Evolutionary conservation across 306 rosid genomes (phyloP), one percentile per base, ranked within the genome.

Genomic region (Fragaria vesca): DNA sequence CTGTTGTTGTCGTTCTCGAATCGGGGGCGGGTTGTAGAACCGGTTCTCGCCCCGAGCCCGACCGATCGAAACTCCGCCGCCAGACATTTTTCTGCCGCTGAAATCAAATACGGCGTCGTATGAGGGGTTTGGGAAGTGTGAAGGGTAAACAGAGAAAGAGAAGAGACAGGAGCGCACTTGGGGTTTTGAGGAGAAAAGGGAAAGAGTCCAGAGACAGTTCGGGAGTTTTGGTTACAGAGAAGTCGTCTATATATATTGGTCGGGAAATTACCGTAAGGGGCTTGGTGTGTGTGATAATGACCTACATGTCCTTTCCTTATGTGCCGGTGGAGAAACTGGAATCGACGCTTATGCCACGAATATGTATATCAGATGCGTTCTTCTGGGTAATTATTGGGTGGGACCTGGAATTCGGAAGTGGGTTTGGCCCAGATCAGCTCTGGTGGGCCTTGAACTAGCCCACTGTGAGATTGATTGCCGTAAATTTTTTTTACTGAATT

Each of bases 21-120:
- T 72, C 76, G 95, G 87, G 62, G 97, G 98, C 16, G 98, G 98
- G 55, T 90, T 88, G 76, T 91, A 91, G 79, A 91, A 93, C 30
- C 95, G 95, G 77, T 90, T 86, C 24, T 87, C 97, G 6, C 97
- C 92, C 17, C 97, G 96, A 78, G 47, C 78, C 81, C 89, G 89
- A 66, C 85, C 81, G 73, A 84, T 86, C 77, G 97, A 83, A 75
- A 86, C 89, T 61, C 91, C 96, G 32, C 91, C 92, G 79, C 80
- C 86, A 65, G 96, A 88, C 98, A 93, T 91, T 88, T 43, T 43
- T 5, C 7, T 4, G 45, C 42, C 8, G 45, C 61, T 4, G 7
- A 26, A 10, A 68, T 13, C 1, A 20, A 13, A 57, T 6, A 58
- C 61, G 61, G 36, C 68, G 50, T 46, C 52, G 79, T 65, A 15